Conservation (phyloP, 169 alveolate species). For the Babesia ovis region DNA sequence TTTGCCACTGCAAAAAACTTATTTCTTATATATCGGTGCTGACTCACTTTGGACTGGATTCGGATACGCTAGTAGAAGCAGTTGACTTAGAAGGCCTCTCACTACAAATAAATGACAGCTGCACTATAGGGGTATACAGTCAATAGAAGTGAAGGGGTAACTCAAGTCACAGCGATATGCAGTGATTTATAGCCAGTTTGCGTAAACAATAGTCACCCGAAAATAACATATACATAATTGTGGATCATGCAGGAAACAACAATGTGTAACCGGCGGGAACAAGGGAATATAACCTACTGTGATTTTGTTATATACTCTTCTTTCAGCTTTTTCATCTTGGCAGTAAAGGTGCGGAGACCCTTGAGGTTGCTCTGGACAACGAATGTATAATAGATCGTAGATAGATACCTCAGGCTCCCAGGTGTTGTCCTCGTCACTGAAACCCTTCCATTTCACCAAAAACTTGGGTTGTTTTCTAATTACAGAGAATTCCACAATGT, state of each 20-base stretch:
- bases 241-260: background rate
- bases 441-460: slow-evolving; percentile 79
- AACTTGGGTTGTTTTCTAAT: slow-evolving; percentile 56
- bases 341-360: slow-evolving; percentile 50
- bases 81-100: too few species aligned
- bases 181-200: too few species aligned
- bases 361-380: slow-evolving; percentile 48
- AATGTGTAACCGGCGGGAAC: background rate
- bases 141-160: too few species aligned
- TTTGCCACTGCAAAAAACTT: background rate
- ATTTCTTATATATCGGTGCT: too few species aligned
- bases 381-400: background rate
- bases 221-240: too few species aligned
- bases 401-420: slow-evolving; percentile 78
- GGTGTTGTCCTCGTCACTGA: slow-evolving; percentile 76
- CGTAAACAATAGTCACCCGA: too few species aligned
- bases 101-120: too few species aligned
- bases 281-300: background rate
- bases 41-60: too few species aligned
- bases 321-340: slow-evolving; percentile 54
- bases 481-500: slow-evolving; percentile 41
- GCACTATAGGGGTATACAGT: too few species aligned
- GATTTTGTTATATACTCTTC: slow-evolving; percentile 11
- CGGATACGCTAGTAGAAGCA: too few species aligned
- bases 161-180: too few species aligned